A percentile compares a stretch with the other conserved stretches of the same genome.
Evolutionary conservation across 176 grass and related monocot species (phyloP).

Genomic region (Rhynchospora breviuscula): DNA sequence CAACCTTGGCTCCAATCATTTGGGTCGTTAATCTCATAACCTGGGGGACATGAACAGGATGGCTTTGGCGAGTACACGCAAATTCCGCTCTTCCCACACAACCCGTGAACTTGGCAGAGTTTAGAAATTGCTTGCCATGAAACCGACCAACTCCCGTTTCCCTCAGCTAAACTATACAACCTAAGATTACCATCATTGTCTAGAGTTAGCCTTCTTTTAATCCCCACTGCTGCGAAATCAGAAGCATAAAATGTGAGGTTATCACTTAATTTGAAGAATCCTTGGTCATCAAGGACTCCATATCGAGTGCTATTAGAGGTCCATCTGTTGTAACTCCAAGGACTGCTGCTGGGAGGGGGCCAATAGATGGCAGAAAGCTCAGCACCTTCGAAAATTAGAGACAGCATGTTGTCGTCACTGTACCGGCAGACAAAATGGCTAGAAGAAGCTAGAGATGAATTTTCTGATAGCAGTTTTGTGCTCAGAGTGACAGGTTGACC

Average conservation of each 20-base stretch:
- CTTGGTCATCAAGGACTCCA: constrained; percentile 36
- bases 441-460: constrained; percentile 12
- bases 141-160: constrained; percentile 20
- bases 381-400: constrained; percentile 45
- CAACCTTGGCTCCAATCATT: constrained; percentile 51
- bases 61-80: constrained; percentile 41
- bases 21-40: constrained; percentile 38
- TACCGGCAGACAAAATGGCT: constrained; percentile 46
- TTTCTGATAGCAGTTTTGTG: constrained; percentile 25
- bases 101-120: constrained; percentile 36
- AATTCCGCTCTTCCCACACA: constrained; percentile 54
- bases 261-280: constrained; percentile 52
- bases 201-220: constrained; percentile 48
- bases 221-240: constrained; percentile 14
- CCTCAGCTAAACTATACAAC: constrained; percentile 42
- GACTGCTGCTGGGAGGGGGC: constrained; percentile 33
- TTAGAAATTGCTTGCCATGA: constrained; percentile 43
- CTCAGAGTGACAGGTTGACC: constrained; percentile 33
- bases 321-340: constrained; percentile 41
- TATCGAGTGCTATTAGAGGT: constrained; percentile 43
- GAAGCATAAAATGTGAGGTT: constrained; percentile 34
- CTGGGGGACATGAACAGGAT: constrained; percentile 42
- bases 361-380: constrained; percentile 59
- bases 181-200: constrained; percentile 63
- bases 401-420: constrained; percentile 52